These are phyloP conservation scores for Gynochthodes officinalis DNA, from an alignment of 257 asterid species.

Conservation along the genomic window DNA sequence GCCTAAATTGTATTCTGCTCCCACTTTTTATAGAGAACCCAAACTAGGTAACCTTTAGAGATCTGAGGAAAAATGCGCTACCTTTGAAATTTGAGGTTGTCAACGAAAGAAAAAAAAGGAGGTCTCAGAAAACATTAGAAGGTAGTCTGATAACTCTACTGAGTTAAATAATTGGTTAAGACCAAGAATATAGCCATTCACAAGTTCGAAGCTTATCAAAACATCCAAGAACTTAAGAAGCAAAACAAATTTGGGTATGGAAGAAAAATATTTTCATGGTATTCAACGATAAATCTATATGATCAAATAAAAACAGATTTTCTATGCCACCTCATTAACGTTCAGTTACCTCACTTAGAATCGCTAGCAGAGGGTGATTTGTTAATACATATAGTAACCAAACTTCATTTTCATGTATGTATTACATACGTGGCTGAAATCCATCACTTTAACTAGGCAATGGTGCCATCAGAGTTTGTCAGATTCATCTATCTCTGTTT, in stretches of 20 bases:
- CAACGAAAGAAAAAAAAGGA: neutral
- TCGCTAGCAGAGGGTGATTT: neutral
- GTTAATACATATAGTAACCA: neutral
- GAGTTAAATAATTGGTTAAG: neutral
- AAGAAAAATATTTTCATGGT: neutral
- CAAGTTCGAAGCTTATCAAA: neutral
- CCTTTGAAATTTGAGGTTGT: neutral
- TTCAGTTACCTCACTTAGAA: neutral
- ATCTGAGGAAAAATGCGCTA: neutral
- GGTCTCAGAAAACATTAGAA: neutral
- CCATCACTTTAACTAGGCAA: neutral
- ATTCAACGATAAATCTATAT: too few relatives aligned
- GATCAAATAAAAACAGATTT: neutral
- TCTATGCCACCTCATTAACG: neutral
- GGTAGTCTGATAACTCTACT: neutral
- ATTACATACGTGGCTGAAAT: slow-evolving; percentile 3
- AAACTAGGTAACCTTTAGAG: neutral
- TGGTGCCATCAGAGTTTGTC: neutral
- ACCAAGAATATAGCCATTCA: neutral
- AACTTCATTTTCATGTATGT: neutral
- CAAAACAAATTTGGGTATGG: neutral
- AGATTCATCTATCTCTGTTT: neutral
- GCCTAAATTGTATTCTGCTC: neutral
- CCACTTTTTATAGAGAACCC: neutral
- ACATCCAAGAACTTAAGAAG: neutral